Conservation (phyloP, 805 yeast species). For the Wickerhamiella qilinensis region DNA sequence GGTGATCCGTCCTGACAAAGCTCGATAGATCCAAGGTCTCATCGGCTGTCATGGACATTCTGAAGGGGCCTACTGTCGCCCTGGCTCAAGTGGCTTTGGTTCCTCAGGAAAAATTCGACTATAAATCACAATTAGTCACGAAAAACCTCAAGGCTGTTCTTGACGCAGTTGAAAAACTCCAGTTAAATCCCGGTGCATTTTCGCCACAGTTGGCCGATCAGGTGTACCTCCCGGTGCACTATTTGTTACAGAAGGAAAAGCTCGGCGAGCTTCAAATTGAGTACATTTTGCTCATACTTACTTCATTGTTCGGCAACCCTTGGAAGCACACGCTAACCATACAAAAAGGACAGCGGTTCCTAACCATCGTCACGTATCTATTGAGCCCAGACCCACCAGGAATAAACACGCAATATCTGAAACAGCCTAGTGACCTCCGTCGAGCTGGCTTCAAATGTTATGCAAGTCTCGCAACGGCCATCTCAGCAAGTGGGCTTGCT, state of each 20-base stretch:
- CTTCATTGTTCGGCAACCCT: slow-evolving; percentile 23
- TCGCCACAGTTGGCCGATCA: slow-evolving; percentile 33
- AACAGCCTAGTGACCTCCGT: slow-evolving; percentile 11
- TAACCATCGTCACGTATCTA: slow-evolving; percentile 15
- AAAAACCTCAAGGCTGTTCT: background rate
- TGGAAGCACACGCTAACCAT: slow-evolving; percentile 10
- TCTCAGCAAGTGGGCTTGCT: slow-evolving; percentile 5
- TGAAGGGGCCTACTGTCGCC: background rate
- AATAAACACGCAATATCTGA: slow-evolving; percentile 7
- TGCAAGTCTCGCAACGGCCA: slow-evolving; percentile 11
- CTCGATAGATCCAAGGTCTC: too few species aligned
- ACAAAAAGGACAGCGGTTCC: slow-evolving; percentile 14
- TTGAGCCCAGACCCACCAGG: slow-evolving; percentile 11
- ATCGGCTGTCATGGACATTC: background rate
- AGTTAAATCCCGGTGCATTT: background rate
- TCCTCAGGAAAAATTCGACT: slow-evolving; percentile 12
- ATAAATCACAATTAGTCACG: slow-evolving; percentile 17
- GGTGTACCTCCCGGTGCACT: slow-evolving; percentile 43
- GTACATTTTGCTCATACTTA: slow-evolving; percentile 29
- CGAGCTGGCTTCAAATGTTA: slow-evolving; percentile 17
- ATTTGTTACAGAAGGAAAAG: slow-evolving; percentile 31
- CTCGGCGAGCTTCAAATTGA: slow-evolving; percentile 33
- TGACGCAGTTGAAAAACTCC: background rate
- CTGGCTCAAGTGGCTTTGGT: slow-evolving; percentile 1
- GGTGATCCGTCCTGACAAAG: too few species aligned